Evolutionary conservation across 306 rosid species (phyloP).

Genomic region (Glycyrrhiza uralensis): DNA sequence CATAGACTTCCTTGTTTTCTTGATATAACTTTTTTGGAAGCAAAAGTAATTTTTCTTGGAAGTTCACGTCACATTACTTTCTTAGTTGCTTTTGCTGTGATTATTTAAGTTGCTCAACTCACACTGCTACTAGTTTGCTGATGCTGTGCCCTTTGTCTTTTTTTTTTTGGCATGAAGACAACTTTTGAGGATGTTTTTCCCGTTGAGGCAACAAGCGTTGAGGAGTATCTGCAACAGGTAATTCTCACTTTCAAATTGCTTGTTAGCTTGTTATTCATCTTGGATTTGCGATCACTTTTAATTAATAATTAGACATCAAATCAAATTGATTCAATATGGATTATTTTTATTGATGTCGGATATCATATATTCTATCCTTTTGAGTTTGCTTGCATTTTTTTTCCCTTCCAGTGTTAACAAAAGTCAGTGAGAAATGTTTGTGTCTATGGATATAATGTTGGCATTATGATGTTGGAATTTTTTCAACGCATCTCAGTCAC

Average conservation of each 20-base stretch:
- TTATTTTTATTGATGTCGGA: conserved; percentile 1
- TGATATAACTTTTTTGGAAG: neutral
- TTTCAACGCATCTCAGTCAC: neutral
- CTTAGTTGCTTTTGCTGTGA: neutral
- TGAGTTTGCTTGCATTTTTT: neutral
- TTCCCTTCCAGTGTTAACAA: neutral
- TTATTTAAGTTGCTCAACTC: neutral
- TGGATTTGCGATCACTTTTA: neutral
- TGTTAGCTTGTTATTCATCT: neutral
- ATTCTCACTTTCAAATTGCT: conserved; percentile 18
- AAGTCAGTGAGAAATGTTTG: neutral
- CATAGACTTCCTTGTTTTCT: conserved; percentile 15
- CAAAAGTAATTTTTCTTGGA: neutral
- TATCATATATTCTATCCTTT: neutral
- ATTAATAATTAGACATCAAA: neutral
- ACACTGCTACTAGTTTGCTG: conserved; percentile 18
- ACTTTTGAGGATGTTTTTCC: conserved; percentile 98
- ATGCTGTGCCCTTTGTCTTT: conserved; percentile 3
- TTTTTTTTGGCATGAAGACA: conserved; percentile 48
- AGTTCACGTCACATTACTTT: conserved; percentile 1
- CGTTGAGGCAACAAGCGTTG: conserved; percentile 94
- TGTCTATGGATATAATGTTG: neutral
- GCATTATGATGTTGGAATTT: neutral
- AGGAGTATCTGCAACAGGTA: conserved; percentile 99
- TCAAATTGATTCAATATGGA: neutral